Evolutionary conservation across 768 basidiomycete species (phyloP).

Genomic region (Podaxis sp.): DNA sequence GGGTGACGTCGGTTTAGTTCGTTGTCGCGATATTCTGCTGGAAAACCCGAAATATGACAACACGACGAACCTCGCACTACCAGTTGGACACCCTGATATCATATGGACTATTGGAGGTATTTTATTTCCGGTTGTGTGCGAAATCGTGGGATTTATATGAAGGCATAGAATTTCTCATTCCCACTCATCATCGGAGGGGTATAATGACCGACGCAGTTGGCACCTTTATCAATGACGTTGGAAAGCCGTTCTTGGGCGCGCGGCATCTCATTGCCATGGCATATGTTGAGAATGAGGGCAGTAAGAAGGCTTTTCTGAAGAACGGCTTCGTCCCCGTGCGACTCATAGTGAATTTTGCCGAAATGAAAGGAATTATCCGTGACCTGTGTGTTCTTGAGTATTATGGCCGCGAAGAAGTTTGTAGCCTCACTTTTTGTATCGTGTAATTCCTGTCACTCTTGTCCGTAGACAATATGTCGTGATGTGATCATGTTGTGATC

Average conservation of each 20-base stretch:
- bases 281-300: constrained; percentile 53
- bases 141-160: background rate
- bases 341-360: constrained; percentile 32
- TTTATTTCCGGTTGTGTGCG: background rate
- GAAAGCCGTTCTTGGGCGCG: constrained; percentile 59
- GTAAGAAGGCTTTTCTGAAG: constrained; percentile 64
- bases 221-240: constrained; percentile 56
- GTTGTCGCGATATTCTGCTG: constrained; percentile 22
- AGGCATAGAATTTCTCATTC: constrained; percentile 52
- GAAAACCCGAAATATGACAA: constrained; percentile 23
- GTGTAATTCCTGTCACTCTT: no score
- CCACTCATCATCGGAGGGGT: constrained; percentile 59
- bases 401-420: background rate
- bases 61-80: constrained; percentile 31
- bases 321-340: constrained; percentile 46
- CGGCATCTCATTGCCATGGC: constrained; percentile 39
- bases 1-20: constrained; percentile 39
- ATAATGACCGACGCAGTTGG: constrained; percentile 67
- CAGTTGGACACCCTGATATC: constrained; percentile 49
- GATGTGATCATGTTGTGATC: no score
- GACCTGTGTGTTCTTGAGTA: constrained; percentile 31
- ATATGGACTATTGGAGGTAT: constrained; percentile 61
- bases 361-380: constrained; percentile 32
- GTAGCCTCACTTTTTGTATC: no score
- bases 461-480: no score